phyloP scores from a whole-genome alignment of 1,284 basidiomycete species.

The Malassezia slooffiae region DNA sequence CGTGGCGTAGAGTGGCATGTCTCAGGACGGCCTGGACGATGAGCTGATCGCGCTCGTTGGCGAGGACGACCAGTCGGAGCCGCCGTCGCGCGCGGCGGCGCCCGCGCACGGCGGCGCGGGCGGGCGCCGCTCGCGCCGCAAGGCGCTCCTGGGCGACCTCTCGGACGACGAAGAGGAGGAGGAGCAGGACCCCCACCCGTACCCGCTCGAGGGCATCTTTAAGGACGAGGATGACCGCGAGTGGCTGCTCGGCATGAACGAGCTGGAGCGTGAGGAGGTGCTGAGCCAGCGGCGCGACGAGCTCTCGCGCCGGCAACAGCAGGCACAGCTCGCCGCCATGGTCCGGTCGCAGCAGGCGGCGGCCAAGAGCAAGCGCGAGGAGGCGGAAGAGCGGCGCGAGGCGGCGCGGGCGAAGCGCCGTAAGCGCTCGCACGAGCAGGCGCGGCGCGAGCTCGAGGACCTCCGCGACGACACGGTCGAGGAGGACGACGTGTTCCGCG shows the following conservation, averaged over 20 bases:
- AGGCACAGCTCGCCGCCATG: slow-evolving; percentile 64
- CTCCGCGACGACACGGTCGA: slow-evolving; percentile 11
- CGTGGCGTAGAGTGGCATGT: too few species aligned
- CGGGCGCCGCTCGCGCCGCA: slow-evolving; percentile 17
- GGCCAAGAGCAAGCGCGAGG: slow-evolving; percentile 12
- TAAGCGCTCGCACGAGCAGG: slow-evolving; percentile 5
- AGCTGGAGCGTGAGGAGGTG: slow-evolving; percentile 77
- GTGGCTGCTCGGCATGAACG: slow-evolving; percentile 65
- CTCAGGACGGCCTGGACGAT: slow-evolving; percentile 53
- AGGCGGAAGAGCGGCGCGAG: slow-evolving; percentile 5
- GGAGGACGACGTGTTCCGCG: slow-evolving; percentile 13
- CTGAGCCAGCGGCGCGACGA: slow-evolving; percentile 69
- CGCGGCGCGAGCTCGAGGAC: slow-evolving; percentile 15
- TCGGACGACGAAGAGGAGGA: slow-evolving; percentile 26
- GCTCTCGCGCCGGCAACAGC: slow-evolving; percentile 64
- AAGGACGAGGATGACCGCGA: slow-evolving; percentile 69
- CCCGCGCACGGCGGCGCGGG: slow-evolving; percentile 25
- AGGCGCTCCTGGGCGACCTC: slow-evolving; percentile 28
- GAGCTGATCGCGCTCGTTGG: slow-evolving; percentile 61
- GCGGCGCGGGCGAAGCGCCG: slow-evolving; percentile 9
- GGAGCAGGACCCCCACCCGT: slow-evolving; percentile 46
- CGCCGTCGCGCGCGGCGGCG: slow-evolving; percentile 54
- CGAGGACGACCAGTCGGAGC: slow-evolving; percentile 53
- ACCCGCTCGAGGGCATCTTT: slow-evolving; percentile 82
- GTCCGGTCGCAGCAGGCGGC: slow-evolving; percentile 56